Evolutionary conservation across 2,329 filamentous ascomycete genomes (phyloP), one percentile per base, ranked within the genome.

Genomic region (Beauveria caledonica): DNA sequence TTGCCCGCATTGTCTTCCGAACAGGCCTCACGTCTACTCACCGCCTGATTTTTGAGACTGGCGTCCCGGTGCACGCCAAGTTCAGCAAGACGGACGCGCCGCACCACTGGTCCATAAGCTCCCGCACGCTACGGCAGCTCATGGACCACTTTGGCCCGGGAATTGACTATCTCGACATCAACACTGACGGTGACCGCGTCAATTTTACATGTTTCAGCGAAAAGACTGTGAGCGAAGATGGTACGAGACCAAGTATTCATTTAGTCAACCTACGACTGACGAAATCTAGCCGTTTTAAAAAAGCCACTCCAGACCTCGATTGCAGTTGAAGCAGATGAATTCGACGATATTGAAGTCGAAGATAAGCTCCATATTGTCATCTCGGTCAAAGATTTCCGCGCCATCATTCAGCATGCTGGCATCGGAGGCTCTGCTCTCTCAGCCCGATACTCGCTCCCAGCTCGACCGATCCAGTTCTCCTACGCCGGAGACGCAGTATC

Each of bases 161-260:
- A 5, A 90, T 90, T 36, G 89, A 93, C 70, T 87, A 92, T 65
- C 80, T 93, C 2, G 89, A 92, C 66, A 87, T 93, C 64, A 88
- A 89, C 68, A 85, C 86, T 0, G 85, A 90, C 62, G 85, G 86
- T 13, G 85, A 89, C 58, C 83, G 88, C 51, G 86, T 89, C 17
- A 88, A 89, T 61, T 90, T 93, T 67, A 90, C 88, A 27, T 92
- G 88, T 69, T 92, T 89, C 68, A 92, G 88, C 0, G 89, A 92
- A 70, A 92, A 90, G 74, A 84, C 88, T 9, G 81, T 86, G 60
- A 87, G 86, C 66, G 85, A 86, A 53, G 76, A 78, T 61, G 72
- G 76, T 75, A 63, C 13, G 72, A 68, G 9, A 29, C 7, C 9
- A 10, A 17, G 17, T 13, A 3, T 42, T 13, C 25, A 21, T 10